These are phyloP conservation scores for Hyaloperonospora arabidopsidis DNA, from an alignment of 352 stramenopile species.

Conservation along the genomic window DNA sequence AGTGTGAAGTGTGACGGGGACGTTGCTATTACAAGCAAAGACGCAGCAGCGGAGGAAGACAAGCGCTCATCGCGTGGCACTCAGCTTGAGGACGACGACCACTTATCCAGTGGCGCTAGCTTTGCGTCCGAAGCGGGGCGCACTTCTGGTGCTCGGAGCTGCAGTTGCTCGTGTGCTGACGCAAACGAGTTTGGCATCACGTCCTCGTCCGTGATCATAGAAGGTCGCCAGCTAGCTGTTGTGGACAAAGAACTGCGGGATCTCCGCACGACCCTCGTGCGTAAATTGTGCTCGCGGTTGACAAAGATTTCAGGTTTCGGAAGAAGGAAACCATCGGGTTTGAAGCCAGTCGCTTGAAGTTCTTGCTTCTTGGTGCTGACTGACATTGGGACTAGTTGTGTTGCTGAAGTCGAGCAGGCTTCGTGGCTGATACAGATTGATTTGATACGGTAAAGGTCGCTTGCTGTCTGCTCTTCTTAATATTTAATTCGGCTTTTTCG, in stretches of 20 bases:
- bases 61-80: slow-evolving; percentile 31
- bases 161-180: slow-evolving; percentile 36
- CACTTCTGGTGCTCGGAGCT: slow-evolving; percentile 37
- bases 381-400: slow-evolving; percentile 14
- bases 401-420: neutral
- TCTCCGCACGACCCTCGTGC: slow-evolving; percentile 51
- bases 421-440: slow-evolving; percentile 12
- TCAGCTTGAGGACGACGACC: slow-evolving; percentile 32
- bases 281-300: slow-evolving; percentile 46
- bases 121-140: slow-evolving; percentile 31
- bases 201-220: slow-evolving; percentile 46
- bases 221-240: slow-evolving; percentile 57
- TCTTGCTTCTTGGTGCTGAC: slow-evolving; percentile 7
- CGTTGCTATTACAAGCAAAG: slow-evolving; percentile 9
- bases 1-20: slow-evolving; percentile 15
- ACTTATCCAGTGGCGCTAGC: slow-evolving; percentile 31
- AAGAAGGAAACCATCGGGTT: slow-evolving; percentile 20
- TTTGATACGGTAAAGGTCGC: neutral
- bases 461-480: slow-evolving; percentile 5
- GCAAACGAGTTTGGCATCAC: slow-evolving; percentile 35
- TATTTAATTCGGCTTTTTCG: slow-evolving; percentile 19
- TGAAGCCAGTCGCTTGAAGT: slow-evolving; percentile 12
- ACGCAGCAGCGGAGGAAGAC: slow-evolving; percentile 16
- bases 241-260: slow-evolving; percentile 60
- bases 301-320: slow-evolving; percentile 37